Evolutionary conservation across 805 yeast species (phyloP), one percentile per base, ranked within the genome.

Genomic region (Blastobotrys americana): DNA sequence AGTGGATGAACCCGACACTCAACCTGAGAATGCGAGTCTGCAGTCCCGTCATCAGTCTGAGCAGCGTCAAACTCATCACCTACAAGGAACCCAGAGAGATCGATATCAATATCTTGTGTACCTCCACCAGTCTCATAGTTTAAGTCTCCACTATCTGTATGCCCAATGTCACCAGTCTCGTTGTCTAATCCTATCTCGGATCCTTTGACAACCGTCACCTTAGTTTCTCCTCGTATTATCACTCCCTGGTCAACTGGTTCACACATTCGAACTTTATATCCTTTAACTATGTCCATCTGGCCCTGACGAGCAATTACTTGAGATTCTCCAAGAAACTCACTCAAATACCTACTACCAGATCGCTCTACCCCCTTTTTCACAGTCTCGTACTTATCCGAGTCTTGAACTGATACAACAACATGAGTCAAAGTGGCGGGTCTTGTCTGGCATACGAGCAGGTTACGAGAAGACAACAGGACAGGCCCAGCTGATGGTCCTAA

Each of bases 231-330:
- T 1, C 51, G 45, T 17, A 64, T 59, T 1, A 82, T 54, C 4
- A 59, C 51, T 0, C 95, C 95, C 57, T 84, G 94, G 35, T 73
- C 76, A 2, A 77, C 70, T 0, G 95, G 95, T 53, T 84, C 94
- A 58, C 87, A 77, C 19, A 80, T 70, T 3, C 74, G 53, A 2
- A 85, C 71, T 4, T 56, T 55, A 17, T 83, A 83, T 49, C 72
- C 71, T 16, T 77, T 54, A 3, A 58, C 60, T 16, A 74, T 60
- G 2, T 74, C 61, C 5, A 53, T 41, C 48, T 73, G 77, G 19
- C 72, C 74, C 38, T 68, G 72, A 23, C 69, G 62, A 19, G 66
- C 62, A 10, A 68, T 58, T 2, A 59, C 31, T 25, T 8, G 13
- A 25, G 8, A 8, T 8, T 8, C 8, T 25, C 10, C 31, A 8